A percentile compares a stretch with the other conserved stretches of the same genome.
Conservation (phyloP, 768 basidiomycete species). For the Naganishia friedmannii region DNA sequence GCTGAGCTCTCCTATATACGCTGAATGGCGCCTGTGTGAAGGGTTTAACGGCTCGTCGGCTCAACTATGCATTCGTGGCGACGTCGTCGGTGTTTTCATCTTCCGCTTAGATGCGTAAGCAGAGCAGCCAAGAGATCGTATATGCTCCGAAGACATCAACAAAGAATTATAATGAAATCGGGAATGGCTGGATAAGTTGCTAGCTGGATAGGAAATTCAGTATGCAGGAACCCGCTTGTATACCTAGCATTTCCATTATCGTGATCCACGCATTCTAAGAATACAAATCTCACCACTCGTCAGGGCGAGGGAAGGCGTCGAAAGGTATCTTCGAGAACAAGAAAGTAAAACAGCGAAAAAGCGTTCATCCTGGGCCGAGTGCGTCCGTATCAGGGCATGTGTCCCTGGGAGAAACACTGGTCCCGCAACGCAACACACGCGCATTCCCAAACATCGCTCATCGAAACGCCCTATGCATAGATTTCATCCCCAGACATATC, state of each 20-base stretch:
- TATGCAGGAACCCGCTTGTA: no score
- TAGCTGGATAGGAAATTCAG: no score
- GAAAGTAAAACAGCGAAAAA: background rate
- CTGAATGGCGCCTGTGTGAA: no score
- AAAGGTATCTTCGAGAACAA: conserved; percentile 24
- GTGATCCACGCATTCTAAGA: conserved; percentile 19
- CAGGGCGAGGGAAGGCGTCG: conserved; percentile 15
- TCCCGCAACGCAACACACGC: background rate
- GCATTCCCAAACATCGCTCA: background rate
- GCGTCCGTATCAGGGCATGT: background rate
- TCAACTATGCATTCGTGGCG: no score
- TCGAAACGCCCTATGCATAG: conserved; percentile 20
- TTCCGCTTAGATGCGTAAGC: no score
- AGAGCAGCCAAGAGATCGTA: no score
- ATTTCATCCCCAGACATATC: conserved; percentile 25
- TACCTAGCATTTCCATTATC: background rate
- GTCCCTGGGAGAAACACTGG: conserved; percentile 4
- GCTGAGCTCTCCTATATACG: no score
- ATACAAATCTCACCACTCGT: conserved; percentile 24
- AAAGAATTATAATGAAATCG: background rate
- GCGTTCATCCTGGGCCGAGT: background rate
- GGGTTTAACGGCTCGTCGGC: no score
- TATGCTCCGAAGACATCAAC: no score
- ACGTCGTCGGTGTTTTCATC: no score
- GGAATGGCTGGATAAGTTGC: no score